A percentile compares a stretch with the other conserved stretches of the same genome.
Evolutionary conservation across 768 basidiomycete genomes (phyloP).

Genomic region (Hebeloma cylindrosporum): DNA sequence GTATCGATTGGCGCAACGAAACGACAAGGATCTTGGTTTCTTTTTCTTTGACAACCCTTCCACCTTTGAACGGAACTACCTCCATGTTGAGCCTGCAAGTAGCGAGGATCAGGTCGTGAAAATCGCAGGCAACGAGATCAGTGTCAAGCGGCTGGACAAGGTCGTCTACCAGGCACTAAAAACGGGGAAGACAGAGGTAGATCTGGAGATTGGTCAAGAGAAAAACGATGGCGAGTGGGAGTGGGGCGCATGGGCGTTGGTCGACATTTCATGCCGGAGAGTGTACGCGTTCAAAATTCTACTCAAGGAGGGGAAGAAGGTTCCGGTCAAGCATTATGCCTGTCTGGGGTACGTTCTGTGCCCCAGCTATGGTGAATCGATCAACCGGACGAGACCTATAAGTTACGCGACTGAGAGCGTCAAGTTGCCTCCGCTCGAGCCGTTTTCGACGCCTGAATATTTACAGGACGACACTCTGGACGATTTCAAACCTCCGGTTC

Average conservation of each 20-base stretch:
- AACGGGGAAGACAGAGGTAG: constrained; percentile 37
- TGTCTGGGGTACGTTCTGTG: constrained; percentile 38
- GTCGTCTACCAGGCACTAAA: constrained; percentile 38
- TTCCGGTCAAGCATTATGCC: constrained; percentile 27
- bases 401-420: constrained; percentile 35
- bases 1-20: constrained; percentile 24
- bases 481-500: constrained; percentile 32
- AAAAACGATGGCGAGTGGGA: constrained; percentile 32
- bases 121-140: constrained; percentile 25
- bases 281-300: constrained; percentile 43
- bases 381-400: constrained; percentile 30
- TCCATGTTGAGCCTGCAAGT: constrained; percentile 25
- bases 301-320: constrained; percentile 29
- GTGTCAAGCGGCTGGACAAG: constrained; percentile 29
- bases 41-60: constrained; percentile 37
- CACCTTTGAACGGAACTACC: constrained; percentile 21
- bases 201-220: constrained; percentile 31
- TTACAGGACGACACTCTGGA: constrained; percentile 34
- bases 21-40: constrained; percentile 30
- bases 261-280: constrained; percentile 38
- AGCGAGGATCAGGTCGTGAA: constrained; percentile 19
- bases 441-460: constrained; percentile 17
- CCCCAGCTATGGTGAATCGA: constrained; percentile 33
- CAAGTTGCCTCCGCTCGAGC: constrained; percentile 28
- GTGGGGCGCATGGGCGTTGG: constrained; percentile 38